Evolutionary conservation across 345 rosid species (phyloP).

Genomic region (Luvunga scandens): DNA sequence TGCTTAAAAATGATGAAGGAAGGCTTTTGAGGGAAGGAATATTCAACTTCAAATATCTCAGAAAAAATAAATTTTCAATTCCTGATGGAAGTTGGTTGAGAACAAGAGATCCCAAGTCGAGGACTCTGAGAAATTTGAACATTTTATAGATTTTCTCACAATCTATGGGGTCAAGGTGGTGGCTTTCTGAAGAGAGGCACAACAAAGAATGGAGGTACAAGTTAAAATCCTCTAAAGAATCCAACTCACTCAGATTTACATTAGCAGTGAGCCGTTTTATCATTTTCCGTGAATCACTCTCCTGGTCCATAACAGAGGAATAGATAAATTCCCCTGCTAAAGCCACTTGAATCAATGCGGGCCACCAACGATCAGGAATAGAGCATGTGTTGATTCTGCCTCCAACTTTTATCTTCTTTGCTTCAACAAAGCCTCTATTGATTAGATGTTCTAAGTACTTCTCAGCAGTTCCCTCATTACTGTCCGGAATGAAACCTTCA

Average conservation of each 20-base stretch:
- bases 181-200: neutral
- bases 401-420: neutral
- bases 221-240: neutral
- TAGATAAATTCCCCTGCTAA: neutral
- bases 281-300: neutral
- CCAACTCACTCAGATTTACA: too few relatives aligned
- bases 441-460: neutral
- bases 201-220: neutral
- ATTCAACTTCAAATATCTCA: constrained; percentile 3
- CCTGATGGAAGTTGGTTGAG: neutral
- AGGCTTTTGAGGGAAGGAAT: constrained; percentile 3
- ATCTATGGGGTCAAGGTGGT: neutral
- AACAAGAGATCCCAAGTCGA: neutral
- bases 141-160: neutral
- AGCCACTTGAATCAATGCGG: neutral
- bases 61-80: neutral
- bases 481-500: constrained; percentile 1
- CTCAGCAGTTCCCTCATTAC: neutral
- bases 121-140: neutral
- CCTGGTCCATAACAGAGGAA: neutral
- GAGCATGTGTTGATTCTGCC: neutral
- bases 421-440: neutral
- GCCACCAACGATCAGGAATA: neutral
- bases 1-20: constrained; percentile 1
- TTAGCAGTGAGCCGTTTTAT: neutral